These are phyloP conservation scores for Ephemerocybe angulata DNA, from an alignment of 768 basidiomycete genomes.

Conservation along the genomic window DNA sequence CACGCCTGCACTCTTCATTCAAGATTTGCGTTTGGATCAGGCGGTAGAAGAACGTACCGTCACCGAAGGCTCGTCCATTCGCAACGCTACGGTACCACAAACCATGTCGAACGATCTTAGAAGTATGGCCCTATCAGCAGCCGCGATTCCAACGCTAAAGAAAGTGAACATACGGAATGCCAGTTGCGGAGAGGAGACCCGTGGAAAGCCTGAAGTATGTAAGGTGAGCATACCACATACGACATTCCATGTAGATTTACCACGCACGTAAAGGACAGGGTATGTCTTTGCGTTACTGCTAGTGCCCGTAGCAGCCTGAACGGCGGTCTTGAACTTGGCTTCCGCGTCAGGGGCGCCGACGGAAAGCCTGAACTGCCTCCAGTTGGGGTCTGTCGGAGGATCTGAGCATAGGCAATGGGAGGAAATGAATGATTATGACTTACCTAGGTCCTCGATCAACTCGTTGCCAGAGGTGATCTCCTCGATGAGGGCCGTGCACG, in stretches of 20 bases:
- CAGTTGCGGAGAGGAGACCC: slow-evolving; percentile 63
- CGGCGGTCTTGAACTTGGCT: slow-evolving; percentile 52
- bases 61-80: slow-evolving; percentile 60
- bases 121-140: background rate
- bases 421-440: slow-evolving; percentile 5
- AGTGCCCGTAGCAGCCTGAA: slow-evolving; percentile 34
- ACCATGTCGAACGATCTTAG: slow-evolving; percentile 67
- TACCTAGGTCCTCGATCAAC: slow-evolving; percentile 51
- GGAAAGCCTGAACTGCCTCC: slow-evolving; percentile 66
- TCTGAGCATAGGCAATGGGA: background rate
- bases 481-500: slow-evolving; percentile 69
- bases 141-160: background rate
- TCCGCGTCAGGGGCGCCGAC: slow-evolving; percentile 73
- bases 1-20: slow-evolving; percentile 43
- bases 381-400: slow-evolving; percentile 41
- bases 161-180: slow-evolving; percentile 51
- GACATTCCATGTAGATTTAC: background rate
- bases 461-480: slow-evolving; percentile 55
- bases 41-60: slow-evolving; percentile 39
- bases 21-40: background rate
- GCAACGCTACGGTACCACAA: slow-evolving; percentile 56
- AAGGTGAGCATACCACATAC: background rate
- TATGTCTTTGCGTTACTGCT: slow-evolving; percentile 41
- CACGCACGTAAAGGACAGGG: slow-evolving; percentile 43
- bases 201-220: slow-evolving; percentile 54